A percentile compares a stretch with the other conserved stretches of the same genome.
Conservation (phyloP, 257 asterid genomes). For the Lycium barbarum region DNA sequence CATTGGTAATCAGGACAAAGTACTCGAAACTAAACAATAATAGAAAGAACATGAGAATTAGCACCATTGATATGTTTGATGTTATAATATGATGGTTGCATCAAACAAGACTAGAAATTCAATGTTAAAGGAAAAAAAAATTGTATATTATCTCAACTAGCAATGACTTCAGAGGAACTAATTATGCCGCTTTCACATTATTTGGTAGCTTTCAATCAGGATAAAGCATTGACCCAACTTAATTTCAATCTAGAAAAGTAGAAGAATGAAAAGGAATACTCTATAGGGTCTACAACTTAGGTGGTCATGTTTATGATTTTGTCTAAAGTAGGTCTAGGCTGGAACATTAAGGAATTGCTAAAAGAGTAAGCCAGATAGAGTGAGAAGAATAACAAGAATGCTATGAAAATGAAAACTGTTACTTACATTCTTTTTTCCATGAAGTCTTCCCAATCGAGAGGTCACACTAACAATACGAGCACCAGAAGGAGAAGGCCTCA, state of each 20-base stretch:
- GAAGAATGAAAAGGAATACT: too few relatives aligned
- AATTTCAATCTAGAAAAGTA: background rate
- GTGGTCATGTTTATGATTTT: too few relatives aligned
- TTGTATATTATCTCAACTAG: background rate
- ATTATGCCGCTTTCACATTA: background rate
- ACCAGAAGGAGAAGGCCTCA: conserved; percentile 71
- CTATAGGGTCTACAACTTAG: too few relatives aligned
- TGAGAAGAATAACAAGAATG: background rate
- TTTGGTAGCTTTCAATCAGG: background rate
- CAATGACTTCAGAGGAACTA: background rate
- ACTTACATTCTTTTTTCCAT: conserved; percentile 74
- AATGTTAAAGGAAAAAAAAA: too few relatives aligned
- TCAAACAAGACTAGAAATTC: too few relatives aligned
- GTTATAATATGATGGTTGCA: too few relatives aligned
- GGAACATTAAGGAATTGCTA: background rate
- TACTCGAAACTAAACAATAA: too few relatives aligned
- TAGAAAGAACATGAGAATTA: too few relatives aligned
- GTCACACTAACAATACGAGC: conserved; percentile 79
- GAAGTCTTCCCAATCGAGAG: conserved; percentile 81
- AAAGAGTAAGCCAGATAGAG: background rate
- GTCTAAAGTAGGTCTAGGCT: background rate
- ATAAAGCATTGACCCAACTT: background rate
- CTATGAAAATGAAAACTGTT: background rate
- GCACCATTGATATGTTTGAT: too few relatives aligned
- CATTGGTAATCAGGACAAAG: too few relatives aligned